Conservation (phyloP, 257 asterid species). For the Echites panduratus region DNA sequence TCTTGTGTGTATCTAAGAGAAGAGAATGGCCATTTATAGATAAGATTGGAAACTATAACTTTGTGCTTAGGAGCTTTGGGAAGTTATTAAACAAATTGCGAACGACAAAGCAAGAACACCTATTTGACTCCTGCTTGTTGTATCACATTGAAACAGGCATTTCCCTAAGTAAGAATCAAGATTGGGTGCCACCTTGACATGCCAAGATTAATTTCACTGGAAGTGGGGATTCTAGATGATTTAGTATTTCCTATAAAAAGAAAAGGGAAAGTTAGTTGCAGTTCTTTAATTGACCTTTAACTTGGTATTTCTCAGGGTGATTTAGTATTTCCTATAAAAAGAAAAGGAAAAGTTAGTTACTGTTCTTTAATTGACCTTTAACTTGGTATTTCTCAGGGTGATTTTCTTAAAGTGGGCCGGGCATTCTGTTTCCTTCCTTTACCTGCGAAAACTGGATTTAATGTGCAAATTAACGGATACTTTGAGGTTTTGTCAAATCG, state of each 20-base stretch:
- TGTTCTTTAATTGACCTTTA: conserved; percentile 3
- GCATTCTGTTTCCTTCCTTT: conserved; percentile 97
- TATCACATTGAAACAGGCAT: background rate
- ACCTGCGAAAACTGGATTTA: conserved; percentile 90
- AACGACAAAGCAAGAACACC: too few species aligned
- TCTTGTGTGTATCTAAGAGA: background rate
- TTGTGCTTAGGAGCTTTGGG: background rate
- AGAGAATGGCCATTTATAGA: background rate
- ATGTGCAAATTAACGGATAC: conserved; percentile 78
- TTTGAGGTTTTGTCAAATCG: conserved; percentile 97
- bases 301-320: conserved; percentile 43
- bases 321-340: background rate
- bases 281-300: conserved; percentile 5
- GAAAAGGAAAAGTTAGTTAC: background rate
- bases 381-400: conserved; percentile 39
- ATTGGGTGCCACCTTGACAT: background rate
- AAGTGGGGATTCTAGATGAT: background rate
- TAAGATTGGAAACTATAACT: background rate
- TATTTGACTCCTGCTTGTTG: background rate
- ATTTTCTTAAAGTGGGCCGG: conserved; percentile 56
- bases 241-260: too few species aligned
- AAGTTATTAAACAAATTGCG: too few species aligned
- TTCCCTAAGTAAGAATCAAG: background rate
- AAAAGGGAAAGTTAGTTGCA: background rate
- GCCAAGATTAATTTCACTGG: background rate